Evolutionary conservation across 805 yeast genomes (phyloP), one percentile per base, ranked within the genome.

Genomic region (Saturnispora sanitii): DNA sequence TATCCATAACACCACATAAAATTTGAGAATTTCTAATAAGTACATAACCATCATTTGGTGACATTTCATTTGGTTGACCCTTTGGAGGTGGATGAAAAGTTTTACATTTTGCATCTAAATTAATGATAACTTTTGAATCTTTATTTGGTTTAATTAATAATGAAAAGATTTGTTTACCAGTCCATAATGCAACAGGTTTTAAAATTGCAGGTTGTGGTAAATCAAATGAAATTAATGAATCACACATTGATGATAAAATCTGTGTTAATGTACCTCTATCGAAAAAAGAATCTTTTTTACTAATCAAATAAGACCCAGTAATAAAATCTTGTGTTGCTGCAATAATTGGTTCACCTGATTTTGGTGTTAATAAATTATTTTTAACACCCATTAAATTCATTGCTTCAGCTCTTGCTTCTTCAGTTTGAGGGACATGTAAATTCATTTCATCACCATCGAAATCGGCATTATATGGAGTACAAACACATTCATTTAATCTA

Each of bases 381-480:
- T 92, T 92, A 32, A 92, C 98, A 41, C 97, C 98, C 99, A 92
- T 92, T 56, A 92, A 70, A 55, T 83, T 84, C 62, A 90, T 86
- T n/a, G 98, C 98, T 62, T 92, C 99, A 1, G 97, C 95, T 49
- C 98, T 70, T 1, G 98, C 42, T 62, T 92, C 99, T 49, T 88
- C 95, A 7, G 96, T 83, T 62, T 92, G 99, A 3, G 99, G 98
- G 51, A 90, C 98, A 58, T 92, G 99, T 67, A 92, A 81, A 66
- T 92, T 92, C 99, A 92, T 92, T 67, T 92, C 99, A 65, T 92
- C 99, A 73, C 99, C 99, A 69, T 92, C 99, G 70, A 92, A 92
- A 81, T 92, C 99, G 35, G 99, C 99, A 61, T 94, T 94, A 65
- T 92, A 92, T 2, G 98, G 98, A 0, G 98, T 92, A 67, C 98